phyloP scores from a whole-genome alignment of 257 asterid species.

The Scutellaria minor region DNA sequence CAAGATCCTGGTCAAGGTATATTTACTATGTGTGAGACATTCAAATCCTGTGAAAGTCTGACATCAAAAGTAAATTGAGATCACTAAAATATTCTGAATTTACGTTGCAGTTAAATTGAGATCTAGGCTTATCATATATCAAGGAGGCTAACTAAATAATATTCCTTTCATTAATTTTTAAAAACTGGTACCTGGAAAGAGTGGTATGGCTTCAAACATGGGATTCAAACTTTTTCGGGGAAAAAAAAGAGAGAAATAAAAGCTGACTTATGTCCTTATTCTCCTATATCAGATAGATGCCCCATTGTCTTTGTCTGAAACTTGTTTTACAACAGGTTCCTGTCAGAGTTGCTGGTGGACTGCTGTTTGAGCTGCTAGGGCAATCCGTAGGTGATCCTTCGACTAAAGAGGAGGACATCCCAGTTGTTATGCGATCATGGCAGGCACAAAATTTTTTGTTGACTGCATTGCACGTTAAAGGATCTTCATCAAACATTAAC shows the following conservation, averaged over 20 bases:
- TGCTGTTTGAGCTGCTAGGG: slow-evolving; percentile 59
- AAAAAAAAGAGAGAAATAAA: background rate
- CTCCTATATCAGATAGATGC: slow-evolving; percentile 10
- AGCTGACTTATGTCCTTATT: background rate
- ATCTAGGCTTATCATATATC: background rate
- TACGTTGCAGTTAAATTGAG: background rate
- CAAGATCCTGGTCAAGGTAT: background rate
- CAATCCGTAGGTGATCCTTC: slow-evolving; percentile 52
- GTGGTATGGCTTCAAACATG: background rate
- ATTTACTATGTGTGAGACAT: background rate
- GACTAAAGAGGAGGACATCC: slow-evolving; percentile 51
- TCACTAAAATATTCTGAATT: background rate
- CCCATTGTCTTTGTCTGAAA: background rate
- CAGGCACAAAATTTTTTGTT: slow-evolving; percentile 52
- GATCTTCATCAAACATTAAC: slow-evolving; percentile 46
- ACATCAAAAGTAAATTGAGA: background rate
- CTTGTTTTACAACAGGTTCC: slow-evolving; percentile 47
- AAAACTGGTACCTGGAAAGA: no score
- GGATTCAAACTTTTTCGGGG: background rate
- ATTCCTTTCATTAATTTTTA: background rate
- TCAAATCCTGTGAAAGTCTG: slow-evolving; percentile 8
- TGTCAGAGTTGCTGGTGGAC: slow-evolving; percentile 57
- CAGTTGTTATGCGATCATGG: slow-evolving; percentile 54
- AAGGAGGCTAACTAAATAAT: background rate
- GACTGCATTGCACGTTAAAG: slow-evolving; percentile 54